These are phyloP conservation scores for Lactifluus piperatus DNA, from an alignment of 768 basidiomycete species.

Conservation along the genomic window DNA sequence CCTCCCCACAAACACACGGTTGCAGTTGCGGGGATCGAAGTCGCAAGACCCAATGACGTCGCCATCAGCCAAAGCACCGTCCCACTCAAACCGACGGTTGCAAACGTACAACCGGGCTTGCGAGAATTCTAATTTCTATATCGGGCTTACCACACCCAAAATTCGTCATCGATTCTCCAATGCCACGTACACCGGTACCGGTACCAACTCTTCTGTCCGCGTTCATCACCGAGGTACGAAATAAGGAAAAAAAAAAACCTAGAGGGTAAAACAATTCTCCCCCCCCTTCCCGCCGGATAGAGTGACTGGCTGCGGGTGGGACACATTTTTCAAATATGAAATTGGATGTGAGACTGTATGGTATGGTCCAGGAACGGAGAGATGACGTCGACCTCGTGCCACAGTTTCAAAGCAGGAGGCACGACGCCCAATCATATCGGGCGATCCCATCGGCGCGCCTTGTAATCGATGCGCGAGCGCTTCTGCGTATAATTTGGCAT, in stretches of 20 bases:
- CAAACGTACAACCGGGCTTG: background rate
- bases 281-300: too few relatives aligned
- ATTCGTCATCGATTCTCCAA: background rate
- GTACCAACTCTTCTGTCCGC: background rate
- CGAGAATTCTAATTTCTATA: background rate
- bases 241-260: background rate
- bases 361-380: conserved; percentile 3
- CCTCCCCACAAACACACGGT: too few relatives aligned
- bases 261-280: background rate
- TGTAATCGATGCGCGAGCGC: background rate
- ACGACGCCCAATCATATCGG: background rate
- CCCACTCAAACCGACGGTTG: background rate
- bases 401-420: background rate
- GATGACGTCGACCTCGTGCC: conserved; percentile 7
- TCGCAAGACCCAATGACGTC: conserved; percentile 7
- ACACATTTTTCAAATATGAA: background rate
- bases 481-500: background rate
- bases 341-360: background rate
- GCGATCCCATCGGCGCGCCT: background rate
- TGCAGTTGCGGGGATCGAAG: background rate
- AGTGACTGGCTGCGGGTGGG: background rate
- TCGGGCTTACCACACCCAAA: background rate
- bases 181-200: background rate
- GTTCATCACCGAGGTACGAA: background rate
- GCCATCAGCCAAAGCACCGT: background rate